Base-by-base conservation (phyloP, 2,329 filamentous ascomycete genomes). In the Clarireedia monteithiana region DNA sequence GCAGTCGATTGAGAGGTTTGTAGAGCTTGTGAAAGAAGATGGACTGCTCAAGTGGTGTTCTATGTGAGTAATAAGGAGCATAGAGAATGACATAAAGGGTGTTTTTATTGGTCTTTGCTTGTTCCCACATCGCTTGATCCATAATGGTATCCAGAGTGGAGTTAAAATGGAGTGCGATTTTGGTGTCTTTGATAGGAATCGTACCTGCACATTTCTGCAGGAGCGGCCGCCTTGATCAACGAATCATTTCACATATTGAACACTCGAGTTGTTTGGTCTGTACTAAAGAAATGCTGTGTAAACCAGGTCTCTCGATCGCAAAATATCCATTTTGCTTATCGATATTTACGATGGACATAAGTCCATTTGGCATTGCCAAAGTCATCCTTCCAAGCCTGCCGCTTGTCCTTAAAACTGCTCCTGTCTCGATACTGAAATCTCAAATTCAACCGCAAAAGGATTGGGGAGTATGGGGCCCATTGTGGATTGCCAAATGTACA, bases 401-500 rank as follows among this genome's bases (percentile, higher is more conserved):
- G 0, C 72, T 84, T 9, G 74, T 88, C 7, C 66, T 80, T n/a
- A 82, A 82, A 60, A 79, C 84, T 1, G 76, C 82, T 54, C 61
- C 60, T 48, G 51, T 65, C 24, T 72, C 74, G 3, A 72, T 95
- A 24, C 74, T 78, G 0, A 78, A 82, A 58, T 72, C 80, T 6
- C 92, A 96, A 70, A 74, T 72, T 44, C 64, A 81, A n/a, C 80
- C 81, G 1, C 72, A 80, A 46, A 81, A 76, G 56, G 86, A 88
- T 53, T 79, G 79, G 0, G 83, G 82, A 0, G 75, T 95, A 66
- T 91, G 89, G 67, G 90, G 90, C 3, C 81, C 80, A 46, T 83
- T 94, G 61, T 96, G 91, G 91, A 77, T 95, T 24, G 85, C 84
- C 64, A 86, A 82, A 54, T 84, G 88, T 44, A 80, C 78, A 0